Evolutionary conservation across 1,139 yeast species (phyloP), one percentile per base, ranked within the genome.

Genomic region (Schwanniomyces etchellsii): DNA sequence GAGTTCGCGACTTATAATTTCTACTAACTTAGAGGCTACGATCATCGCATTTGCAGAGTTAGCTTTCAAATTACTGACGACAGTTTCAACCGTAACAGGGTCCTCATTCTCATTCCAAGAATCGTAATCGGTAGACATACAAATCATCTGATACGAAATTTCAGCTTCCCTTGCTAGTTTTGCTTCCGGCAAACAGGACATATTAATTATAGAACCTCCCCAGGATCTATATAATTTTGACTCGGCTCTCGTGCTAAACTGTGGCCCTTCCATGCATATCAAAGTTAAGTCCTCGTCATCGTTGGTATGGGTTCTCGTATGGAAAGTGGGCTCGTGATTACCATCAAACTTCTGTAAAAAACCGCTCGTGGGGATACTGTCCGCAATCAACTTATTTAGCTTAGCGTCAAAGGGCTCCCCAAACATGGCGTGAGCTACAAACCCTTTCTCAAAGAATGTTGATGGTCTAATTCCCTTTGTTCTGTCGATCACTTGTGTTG

Each of bases 211-310:
- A 23, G 86, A 75, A 7, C 96, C 98, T 35, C 96, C 96, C 81
- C 94, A 83, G 24, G 81, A 61, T 50, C 88, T 74, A 64, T 91
- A 93, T 56, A 91, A 60, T 54, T 73, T 75, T 13, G 96, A 85
- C 62, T 91, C 99, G n/a, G 98, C 97, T 42, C 98, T 74, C 11
- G 98, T 91, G 29, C 95, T 81, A 60, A 91, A 91, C 35, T 93
- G 96, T 3, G 99, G 99, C 24, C 99, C 99, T 60, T 91, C 99
- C 98, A 91, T 91, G 61, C 98, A 91, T 38, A 93, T 72, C 28
- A 93, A 76, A 2, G 94, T 82, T 39, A 84, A 64, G 48, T 89
- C 96, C 34, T 78, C 80, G 31, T 62, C 64, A 15, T 57, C 57
- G 40, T 70, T 71, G 28, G 77, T 64, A 32, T 53, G 57, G 15